Evolutionary conservation across 1,139 yeast species (phyloP).

Genomic region (Candida neerlandica): DNA sequence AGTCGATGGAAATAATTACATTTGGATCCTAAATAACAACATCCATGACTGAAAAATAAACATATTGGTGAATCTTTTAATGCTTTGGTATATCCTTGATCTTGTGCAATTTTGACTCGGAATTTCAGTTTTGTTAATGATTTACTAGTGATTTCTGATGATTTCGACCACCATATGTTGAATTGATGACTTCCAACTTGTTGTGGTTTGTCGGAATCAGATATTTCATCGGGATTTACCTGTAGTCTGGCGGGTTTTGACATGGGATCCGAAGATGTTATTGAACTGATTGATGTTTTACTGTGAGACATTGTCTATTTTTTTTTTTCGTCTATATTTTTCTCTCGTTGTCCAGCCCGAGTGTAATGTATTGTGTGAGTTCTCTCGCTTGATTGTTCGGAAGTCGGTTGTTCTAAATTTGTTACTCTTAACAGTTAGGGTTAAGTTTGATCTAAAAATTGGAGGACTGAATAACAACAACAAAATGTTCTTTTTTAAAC

Average conservation of each 20-base stretch:
- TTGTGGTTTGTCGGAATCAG: slow-evolving; percentile 68
- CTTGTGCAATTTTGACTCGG: slow-evolving; percentile 60
- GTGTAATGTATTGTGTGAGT: too few relatives aligned
- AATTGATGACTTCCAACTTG: slow-evolving; percentile 74
- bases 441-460: too few relatives aligned
- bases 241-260: slow-evolving; percentile 61
- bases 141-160: slow-evolving; percentile 54
- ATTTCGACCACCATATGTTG: slow-evolving; percentile 86
- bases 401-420: too few relatives aligned
- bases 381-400: too few relatives aligned
- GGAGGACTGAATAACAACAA: too few relatives aligned
- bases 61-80: slow-evolving; percentile 59
- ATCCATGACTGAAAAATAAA: slow-evolving; percentile 84
- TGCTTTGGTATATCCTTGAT: slow-evolving; percentile 78
- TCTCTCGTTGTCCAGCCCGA: not conserved
- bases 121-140: slow-evolving; percentile 37
- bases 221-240: slow-evolving; percentile 63
- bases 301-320: slow-evolving; percentile 1
- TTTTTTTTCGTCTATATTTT: not conserved
- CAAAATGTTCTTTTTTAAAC: too few relatives aligned
- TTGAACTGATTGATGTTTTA: slow-evolving; percentile 10
- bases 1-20: slow-evolving; percentile 80
- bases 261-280: slow-evolving; percentile 14
- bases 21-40: slow-evolving; percentile 74
- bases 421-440: too few relatives aligned